Conservation (phyloP, 805 yeast genomes). For the Kodamaea laetipori region DNA sequence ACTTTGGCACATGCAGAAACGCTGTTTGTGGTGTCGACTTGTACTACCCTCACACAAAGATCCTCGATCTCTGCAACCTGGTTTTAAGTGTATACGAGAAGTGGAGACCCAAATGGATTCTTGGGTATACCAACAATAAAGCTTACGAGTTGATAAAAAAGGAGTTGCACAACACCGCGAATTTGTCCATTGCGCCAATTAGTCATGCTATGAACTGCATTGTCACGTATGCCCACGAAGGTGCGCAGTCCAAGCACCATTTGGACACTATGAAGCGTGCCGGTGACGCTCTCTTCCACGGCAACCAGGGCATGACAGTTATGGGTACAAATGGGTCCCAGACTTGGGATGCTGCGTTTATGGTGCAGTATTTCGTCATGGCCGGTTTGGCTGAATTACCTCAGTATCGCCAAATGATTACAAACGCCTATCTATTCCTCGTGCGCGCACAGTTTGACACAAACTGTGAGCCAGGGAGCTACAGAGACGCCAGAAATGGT, state of each 20-base stretch:
- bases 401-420: slow-evolving; percentile 63
- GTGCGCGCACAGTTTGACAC: slow-evolving; percentile 82
- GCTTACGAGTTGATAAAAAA: slow-evolving; percentile 68
- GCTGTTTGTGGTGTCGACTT: slow-evolving; percentile 89
- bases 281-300: slow-evolving; percentile 78
- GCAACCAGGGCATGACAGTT: slow-evolving; percentile 87
- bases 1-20: slow-evolving; percentile 73
- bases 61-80: slow-evolving; percentile 64
- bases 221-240: slow-evolving; percentile 70
- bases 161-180: slow-evolving; percentile 77
- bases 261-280: slow-evolving; percentile 56
- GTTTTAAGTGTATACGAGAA: slow-evolving; percentile 66
- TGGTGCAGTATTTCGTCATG: slow-evolving; percentile 75
- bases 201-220: slow-evolving; percentile 82
- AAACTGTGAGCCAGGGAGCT: slow-evolving; percentile 75
- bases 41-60: slow-evolving; percentile 84
- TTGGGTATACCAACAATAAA: slow-evolving; percentile 49
- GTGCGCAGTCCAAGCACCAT: slow-evolving; percentile 64
- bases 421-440: slow-evolving; percentile 68
- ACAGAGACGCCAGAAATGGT: slow-evolving; percentile 80
- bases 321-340: slow-evolving; percentile 99
- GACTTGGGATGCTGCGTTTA: slow-evolving; percentile 95
- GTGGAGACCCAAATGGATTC: slow-evolving; percentile 76
- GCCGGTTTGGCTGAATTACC: slow-evolving; percentile 77
- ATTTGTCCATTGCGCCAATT: slow-evolving; percentile 90